Evolutionary conservation across 2,329 filamentous ascomycete genomes (phyloP), one percentile per base, ranked within the genome.

Genomic region (Colletotrichum tropicicola): DNA sequence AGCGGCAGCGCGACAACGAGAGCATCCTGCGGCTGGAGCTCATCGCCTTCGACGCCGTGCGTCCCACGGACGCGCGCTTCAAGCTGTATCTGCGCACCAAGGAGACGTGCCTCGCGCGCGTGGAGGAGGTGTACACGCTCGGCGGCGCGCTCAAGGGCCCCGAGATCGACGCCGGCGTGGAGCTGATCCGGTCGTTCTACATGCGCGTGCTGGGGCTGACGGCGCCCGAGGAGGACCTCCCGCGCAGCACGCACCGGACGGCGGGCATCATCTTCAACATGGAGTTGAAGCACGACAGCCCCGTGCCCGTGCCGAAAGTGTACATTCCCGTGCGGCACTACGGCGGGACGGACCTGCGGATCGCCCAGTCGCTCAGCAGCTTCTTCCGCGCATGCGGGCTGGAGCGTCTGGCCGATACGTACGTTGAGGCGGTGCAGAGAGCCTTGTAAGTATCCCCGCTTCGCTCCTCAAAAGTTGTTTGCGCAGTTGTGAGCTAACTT

Each of bases 301-400:
- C 28, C 6, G 13, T 21, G 0, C 76, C 77, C 0, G 70, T 67
- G 10, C 64, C 71, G 1, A 78, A 78, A 64, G 65, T 74, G 2
- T 78, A 79, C 48, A 66, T 79, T 19, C 77, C 77, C 1, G 76
- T 76, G 0, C 69, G 75, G 1, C 77, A 79, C 57, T 79, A 78
- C 41, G 70, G 60, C 6, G 60, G 60, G 21, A 64, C 60, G 21
- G 60, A 64, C 19, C 32, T 64, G n/a, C 55, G 60, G 9, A 59
- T 64, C 25, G 60, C 60, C 12, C 60, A 64, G 7, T 59, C 39
- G 3, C 41, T 64, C 12, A 41, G 60, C 41, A 54, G 17, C 27
- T 54, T 64, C 19, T 64, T 64, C 60, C 39, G 60, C 12, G 60
- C 55, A 9, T 53, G 48, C 12, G 60, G 60, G 9, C n/a, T 64